These are phyloP conservation scores for Apophysomyces trapeziformis DNA, from an alignment of 371 early-diverging fungal species.

Conservation along the genomic window DNA sequence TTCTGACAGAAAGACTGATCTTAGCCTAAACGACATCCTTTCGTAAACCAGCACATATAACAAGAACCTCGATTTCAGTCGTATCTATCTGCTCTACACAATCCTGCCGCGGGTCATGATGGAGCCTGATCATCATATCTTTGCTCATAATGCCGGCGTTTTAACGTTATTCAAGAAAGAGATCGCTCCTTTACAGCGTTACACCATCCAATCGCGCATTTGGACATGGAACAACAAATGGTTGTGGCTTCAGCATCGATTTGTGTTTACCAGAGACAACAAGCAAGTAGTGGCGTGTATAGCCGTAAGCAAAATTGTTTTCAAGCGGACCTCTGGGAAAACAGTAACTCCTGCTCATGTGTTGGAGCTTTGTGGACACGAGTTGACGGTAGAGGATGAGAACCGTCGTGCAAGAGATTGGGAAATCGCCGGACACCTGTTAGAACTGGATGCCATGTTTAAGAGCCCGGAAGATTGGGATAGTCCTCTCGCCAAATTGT, in stretches of 20 bases:
- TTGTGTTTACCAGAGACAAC: constrained; percentile 22
- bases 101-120: constrained; percentile 49
- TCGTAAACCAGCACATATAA: constrained; percentile 47
- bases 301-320: constrained; percentile 47
- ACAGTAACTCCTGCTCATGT: constrained; percentile 42
- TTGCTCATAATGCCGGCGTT: constrained; percentile 44
- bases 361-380: constrained; percentile 40
- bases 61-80: constrained; percentile 59
- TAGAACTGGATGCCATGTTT: constrained; percentile 28
- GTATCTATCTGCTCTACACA: constrained; percentile 50
- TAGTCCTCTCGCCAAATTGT: constrained; percentile 19
- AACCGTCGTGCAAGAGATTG: constrained; percentile 30
- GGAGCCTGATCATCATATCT: constrained; percentile 38
- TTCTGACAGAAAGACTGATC: too few relatives aligned
- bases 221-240: constrained; percentile 67
- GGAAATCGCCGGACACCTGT: constrained; percentile 26
- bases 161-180: constrained; percentile 57
- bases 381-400: constrained; percentile 26
- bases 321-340: constrained; percentile 45
- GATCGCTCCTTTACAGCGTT: constrained; percentile 55
- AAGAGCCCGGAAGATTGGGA: constrained; percentile 25
- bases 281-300: constrained; percentile 30
- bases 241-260: constrained; percentile 47
- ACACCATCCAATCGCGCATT: constrained; percentile 56
- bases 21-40: too few relatives aligned